Conservation (phyloP, 345 rosid genomes). For the Brassica cretica region DNA sequence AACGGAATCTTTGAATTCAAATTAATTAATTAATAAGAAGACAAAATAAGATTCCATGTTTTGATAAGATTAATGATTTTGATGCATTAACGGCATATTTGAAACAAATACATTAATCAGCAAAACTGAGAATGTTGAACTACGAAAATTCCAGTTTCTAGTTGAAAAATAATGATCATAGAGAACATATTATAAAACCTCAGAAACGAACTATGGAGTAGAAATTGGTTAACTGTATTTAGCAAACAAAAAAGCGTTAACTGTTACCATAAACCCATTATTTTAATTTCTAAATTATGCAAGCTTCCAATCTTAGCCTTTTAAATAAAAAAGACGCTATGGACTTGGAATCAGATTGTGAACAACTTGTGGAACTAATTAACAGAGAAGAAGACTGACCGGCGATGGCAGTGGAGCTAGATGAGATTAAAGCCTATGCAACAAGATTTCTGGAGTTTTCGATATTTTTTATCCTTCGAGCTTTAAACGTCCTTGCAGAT, state of each 20-base stretch:
- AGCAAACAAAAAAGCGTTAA: not conserved
- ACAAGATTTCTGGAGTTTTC: too few relatives aligned
- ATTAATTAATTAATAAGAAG: constrained; percentile 1
- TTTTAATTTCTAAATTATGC: not conserved
- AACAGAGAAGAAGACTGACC: too few relatives aligned
- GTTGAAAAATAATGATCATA: not conserved
- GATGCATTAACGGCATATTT: constrained; percentile 2
- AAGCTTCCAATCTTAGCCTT: not conserved
- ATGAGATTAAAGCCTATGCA: too few relatives aligned
- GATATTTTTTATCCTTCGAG: too few relatives aligned
- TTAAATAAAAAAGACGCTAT: not conserved
- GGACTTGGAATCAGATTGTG: not conserved
- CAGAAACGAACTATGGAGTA: not conserved
- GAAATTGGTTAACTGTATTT: not conserved
- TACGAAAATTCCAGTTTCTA: not conserved
- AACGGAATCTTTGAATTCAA: constrained; percentile 31
- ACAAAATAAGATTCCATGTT: constrained; percentile 34
- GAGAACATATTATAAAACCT: not conserved
- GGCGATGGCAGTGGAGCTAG: too few relatives aligned
- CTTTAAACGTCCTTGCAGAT: too few relatives aligned
- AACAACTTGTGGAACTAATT: too few relatives aligned
- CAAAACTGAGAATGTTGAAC: not conserved
- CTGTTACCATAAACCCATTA: not conserved
- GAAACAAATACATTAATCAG: not conserved
- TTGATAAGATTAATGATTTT: constrained; percentile 15